These are phyloP conservation scores for Candolleomyces aberdarensis DNA, from an alignment of 768 basidiomycete genomes.

Conservation along the genomic window DNA sequence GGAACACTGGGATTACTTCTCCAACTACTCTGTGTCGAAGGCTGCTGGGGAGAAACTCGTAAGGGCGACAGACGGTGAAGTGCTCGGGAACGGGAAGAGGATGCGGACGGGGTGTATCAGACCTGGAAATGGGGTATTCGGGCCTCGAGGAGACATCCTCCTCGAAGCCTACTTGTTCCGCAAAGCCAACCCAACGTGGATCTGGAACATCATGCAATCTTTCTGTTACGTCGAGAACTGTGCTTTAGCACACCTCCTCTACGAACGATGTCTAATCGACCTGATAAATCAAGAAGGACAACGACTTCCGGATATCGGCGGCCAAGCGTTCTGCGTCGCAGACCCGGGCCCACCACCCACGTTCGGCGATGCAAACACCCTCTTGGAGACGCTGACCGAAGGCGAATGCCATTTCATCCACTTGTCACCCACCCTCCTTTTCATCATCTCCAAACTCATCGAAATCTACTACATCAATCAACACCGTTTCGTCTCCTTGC, in stretches of 20 bases:
- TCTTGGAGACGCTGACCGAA: constrained; percentile 29
- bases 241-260: constrained; percentile 66
- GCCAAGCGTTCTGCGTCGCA: background rate
- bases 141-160: constrained; percentile 70
- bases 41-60: constrained; percentile 48
- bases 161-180: constrained; percentile 63
- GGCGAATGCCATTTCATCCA: background rate
- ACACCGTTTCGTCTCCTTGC: constrained; percentile 10
- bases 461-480: background rate
- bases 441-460: background rate
- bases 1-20: constrained; percentile 63
- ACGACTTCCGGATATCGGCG: constrained; percentile 29
- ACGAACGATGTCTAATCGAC: constrained; percentile 70
- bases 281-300: constrained; percentile 32
- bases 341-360: background rate
- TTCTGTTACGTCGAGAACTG: constrained; percentile 78
- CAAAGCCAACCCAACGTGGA: constrained; percentile 62
- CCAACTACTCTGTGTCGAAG: constrained; percentile 76
- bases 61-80: constrained; percentile 33
- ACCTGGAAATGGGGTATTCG: constrained; percentile 77
- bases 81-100: constrained; percentile 21
- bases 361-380: background rate
- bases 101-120: constrained; percentile 72
- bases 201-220: constrained; percentile 52
- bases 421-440: constrained; percentile 8